Percentiles rank a stretch among this genome's conserved stretches.
phyloP scores from a whole-genome alignment of 106 monocot species.

The Acorus calamus region DNA sequence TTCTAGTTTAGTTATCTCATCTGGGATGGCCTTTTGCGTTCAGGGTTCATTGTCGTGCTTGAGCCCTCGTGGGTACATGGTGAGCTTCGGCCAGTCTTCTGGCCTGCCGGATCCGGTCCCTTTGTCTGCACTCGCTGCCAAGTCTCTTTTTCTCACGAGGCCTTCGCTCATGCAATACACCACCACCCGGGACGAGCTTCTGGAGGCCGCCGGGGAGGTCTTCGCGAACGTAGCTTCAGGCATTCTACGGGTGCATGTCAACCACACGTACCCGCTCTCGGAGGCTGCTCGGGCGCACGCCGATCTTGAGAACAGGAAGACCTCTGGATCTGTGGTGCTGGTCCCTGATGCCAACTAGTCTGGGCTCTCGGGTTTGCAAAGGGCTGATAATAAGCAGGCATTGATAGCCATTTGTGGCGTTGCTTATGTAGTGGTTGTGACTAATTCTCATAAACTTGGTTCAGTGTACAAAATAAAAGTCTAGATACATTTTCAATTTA shows the following conservation, averaged over 20 bases:
- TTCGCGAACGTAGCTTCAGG: slow-evolving; percentile 58
- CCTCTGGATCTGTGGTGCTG: slow-evolving; percentile 72
- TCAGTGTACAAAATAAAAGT: too few species aligned
- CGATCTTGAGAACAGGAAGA: slow-evolving; percentile 76
- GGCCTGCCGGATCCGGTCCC: slow-evolving; percentile 62
- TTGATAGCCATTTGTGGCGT: too few species aligned
- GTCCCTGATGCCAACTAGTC: slow-evolving; percentile 12
- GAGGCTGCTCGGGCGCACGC: slow-evolving; percentile 72
- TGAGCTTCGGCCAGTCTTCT: slow-evolving; percentile 85
- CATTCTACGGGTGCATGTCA: slow-evolving; percentile 52
- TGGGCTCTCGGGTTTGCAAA: too few species aligned
- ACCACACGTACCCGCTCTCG: slow-evolving; percentile 69
- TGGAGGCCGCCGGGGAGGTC: slow-evolving; percentile 71
- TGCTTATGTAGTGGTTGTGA: too few species aligned
- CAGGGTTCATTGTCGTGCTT: slow-evolving; percentile 78
- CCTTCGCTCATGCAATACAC: slow-evolving; percentile 69
- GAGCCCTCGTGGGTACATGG: slow-evolving; percentile 49
- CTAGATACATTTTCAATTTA: too few species aligned
- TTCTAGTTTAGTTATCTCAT: too few species aligned
- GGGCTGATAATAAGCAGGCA: too few species aligned
- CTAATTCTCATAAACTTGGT: too few species aligned
- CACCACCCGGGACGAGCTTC: slow-evolving; percentile 69
- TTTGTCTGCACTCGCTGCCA: slow-evolving; percentile 52
- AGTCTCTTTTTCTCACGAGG: slow-evolving; percentile 69
- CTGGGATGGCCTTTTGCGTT: neutral